These are phyloP conservation scores for Triadica sebifera DNA, from an alignment of 345 rosid genomes.

Conservation along the genomic window DNA sequence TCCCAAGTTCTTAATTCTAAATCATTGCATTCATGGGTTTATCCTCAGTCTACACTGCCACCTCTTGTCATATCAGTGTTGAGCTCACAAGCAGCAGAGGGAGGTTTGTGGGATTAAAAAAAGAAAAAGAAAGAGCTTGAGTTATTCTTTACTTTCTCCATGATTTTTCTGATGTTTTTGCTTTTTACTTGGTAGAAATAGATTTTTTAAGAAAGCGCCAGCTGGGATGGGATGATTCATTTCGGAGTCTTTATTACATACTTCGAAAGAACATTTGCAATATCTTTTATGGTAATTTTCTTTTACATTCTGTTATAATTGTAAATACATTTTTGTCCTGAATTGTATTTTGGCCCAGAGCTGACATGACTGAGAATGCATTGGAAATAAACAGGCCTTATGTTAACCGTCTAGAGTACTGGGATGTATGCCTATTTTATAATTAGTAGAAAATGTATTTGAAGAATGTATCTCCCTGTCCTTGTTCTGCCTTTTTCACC, in stretches of 20 bases:
- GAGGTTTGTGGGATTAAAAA: constrained; percentile 54
- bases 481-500: not conserved
- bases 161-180: constrained; percentile 14
- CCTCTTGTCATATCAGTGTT: constrained; percentile 63
- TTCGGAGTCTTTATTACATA: constrained; percentile 80
- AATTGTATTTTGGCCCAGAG: constrained; percentile 1
- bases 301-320: not conserved
- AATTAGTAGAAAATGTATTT: not conserved
- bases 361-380: not conserved
- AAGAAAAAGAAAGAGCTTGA: not conserved
- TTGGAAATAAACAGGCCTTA: not conserved
- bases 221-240: constrained; percentile 84
- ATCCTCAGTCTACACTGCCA: constrained; percentile 85
- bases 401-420: not conserved
- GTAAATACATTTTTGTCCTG: constrained; percentile 7
- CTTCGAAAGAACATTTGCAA: constrained; percentile 67
- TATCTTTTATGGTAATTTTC: constrained; percentile 72
- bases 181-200: constrained; percentile 46
- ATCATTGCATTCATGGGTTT: constrained; percentile 82
- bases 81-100: constrained; percentile 51
- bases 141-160: constrained; percentile 6
- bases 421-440: not conserved
- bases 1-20: constrained; percentile 44
- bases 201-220: constrained; percentile 71
- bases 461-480: not conserved